phyloP scores from a whole-genome alignment of 768 basidiomycete species.

The Suillus sp. region DNA sequence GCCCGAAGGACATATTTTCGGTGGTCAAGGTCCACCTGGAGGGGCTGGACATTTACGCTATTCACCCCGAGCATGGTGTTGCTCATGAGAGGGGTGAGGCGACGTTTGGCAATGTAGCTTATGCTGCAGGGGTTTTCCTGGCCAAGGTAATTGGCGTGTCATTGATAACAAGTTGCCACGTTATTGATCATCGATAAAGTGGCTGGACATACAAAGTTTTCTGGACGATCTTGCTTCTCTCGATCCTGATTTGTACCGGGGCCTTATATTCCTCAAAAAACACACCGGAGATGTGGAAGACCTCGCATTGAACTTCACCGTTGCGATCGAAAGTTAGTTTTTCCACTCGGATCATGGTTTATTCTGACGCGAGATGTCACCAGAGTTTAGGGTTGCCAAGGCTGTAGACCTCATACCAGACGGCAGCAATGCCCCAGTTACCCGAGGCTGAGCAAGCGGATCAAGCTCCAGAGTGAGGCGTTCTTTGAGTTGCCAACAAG shows the following conservation, averaged over 20 bases:
- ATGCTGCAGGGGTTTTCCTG: constrained; percentile 95
- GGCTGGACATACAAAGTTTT: constrained; percentile 90
- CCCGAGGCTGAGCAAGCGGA: constrained; percentile 86
- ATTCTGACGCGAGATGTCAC: constrained; percentile 5
- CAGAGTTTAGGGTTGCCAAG: constrained; percentile 82
- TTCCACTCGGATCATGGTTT: neutral
- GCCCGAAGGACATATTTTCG: no score
- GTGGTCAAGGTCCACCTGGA: no score
- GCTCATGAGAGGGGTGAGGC: no score
- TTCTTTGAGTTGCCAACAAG: constrained; percentile 69
- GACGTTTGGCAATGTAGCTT: no score
- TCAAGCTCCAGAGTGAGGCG: constrained; percentile 77
- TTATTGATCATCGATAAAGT: constrained; percentile 45
- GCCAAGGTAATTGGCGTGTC: constrained; percentile 57
- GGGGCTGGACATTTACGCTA: no score
- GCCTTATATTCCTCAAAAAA: constrained; percentile 90
- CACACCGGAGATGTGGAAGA: constrained; percentile 87
- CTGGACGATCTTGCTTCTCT: constrained; percentile 91
- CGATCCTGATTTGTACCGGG: constrained; percentile 90
- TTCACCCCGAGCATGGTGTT: no score
- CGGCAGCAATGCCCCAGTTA: constrained; percentile 82
- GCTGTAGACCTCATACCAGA: constrained; percentile 78
- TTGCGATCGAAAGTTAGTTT: constrained; percentile 76
- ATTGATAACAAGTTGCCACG: neutral
- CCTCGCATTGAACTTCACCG: constrained; percentile 85